Conservation (phyloP, 192 early-diverging fungal genomes). For the Mortierella claussenii region DNA sequence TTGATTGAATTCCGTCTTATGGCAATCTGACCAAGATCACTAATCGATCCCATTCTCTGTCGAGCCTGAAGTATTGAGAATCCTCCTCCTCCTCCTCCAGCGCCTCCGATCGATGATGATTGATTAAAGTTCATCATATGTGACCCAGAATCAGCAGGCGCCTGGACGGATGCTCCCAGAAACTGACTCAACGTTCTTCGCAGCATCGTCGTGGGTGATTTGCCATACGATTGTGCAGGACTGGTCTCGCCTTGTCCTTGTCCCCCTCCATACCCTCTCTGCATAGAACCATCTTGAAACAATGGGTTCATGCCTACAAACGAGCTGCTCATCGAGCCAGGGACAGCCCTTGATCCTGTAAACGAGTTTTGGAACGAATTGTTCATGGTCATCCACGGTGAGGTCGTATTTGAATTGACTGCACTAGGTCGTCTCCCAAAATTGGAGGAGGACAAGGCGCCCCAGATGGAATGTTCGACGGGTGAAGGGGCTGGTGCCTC, state of each 20-base stretch:
- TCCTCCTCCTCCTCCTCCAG: too few species aligned
- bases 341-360: constrained; percentile 30
- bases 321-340: constrained; percentile 27
- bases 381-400: constrained; percentile 9
- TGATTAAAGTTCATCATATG: too few species aligned
- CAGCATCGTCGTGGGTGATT: constrained; percentile 38
- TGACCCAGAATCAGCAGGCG: constrained; percentile 4
- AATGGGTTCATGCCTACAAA: background rate
- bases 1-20: constrained; percentile 46
- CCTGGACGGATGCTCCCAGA: constrained; percentile 11
- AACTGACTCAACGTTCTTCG: constrained; percentile 32
- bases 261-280: too few species aligned
- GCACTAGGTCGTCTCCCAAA: constrained; percentile 36
- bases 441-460: constrained; percentile 7
- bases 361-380: constrained; percentile 30
- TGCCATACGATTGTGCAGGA: constrained; percentile 32
- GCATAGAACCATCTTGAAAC: constrained; percentile 10
- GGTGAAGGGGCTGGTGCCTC: constrained; percentile 51
- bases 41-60: constrained; percentile 46
- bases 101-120: too few species aligned
- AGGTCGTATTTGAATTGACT: too few species aligned
- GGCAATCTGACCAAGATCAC: constrained; percentile 43
- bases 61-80: constrained; percentile 23
- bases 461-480: constrained; percentile 43
- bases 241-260: constrained; percentile 1